A percentile compares a stretch with the other conserved stretches of the same genome.
Evolutionary conservation across 768 basidiomycete species (phyloP).

Genomic region (Omphalotus guepiniiformis): DNA sequence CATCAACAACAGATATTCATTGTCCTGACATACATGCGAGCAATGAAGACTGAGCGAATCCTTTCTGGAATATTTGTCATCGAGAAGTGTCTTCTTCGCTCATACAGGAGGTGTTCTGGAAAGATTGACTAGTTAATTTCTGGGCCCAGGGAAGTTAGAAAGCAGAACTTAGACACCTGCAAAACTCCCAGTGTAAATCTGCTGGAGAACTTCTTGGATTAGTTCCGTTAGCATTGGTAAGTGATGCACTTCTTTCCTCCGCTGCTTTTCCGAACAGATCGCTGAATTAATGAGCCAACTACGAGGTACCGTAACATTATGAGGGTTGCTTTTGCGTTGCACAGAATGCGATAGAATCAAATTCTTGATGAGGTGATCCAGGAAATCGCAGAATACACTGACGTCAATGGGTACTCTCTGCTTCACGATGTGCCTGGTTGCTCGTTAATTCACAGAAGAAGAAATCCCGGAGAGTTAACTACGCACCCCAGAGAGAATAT

Average conservation of each 20-base stretch:
- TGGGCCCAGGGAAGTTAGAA: background rate
- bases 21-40: constrained; percentile 41
- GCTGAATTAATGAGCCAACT: constrained; percentile 43
- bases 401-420: constrained; percentile 36
- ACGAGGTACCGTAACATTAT: constrained; percentile 48
- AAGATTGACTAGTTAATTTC: background rate
- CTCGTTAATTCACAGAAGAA: background rate
- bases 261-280: constrained; percentile 16
- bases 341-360: constrained; percentile 31
- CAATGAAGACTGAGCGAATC: constrained; percentile 35
- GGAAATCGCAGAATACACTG: constrained; percentile 43
- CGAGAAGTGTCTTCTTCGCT: constrained; percentile 11
- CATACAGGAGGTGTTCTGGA: constrained; percentile 27
- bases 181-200: constrained; percentile 23
- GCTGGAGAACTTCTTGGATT: constrained; percentile 22
- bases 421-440: constrained; percentile 40
- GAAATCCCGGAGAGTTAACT: background rate
- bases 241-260: constrained; percentile 12
- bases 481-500: constrained; percentile 38
- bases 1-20: background rate
- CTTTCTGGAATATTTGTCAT: constrained; percentile 15
- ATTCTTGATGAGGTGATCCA: constrained; percentile 45
- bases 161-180: constrained; percentile 16
- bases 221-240: constrained; percentile 7
- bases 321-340: constrained; percentile 22